Conservation (phyloP, 2,329 filamentous ascomycete genomes). For the Fusarium avenaceum region DNA sequence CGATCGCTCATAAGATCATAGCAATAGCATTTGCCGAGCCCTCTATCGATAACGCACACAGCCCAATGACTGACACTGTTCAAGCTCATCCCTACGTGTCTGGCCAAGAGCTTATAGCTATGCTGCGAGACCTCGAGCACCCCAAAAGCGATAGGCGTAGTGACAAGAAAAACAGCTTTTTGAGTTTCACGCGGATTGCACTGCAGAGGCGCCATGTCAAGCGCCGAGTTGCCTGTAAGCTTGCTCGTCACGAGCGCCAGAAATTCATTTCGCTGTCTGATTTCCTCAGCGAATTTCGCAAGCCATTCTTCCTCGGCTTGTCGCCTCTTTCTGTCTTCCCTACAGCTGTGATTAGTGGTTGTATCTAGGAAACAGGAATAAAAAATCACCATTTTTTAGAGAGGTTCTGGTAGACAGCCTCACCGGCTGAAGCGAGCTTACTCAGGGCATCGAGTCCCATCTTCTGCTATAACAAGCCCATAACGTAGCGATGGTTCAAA, state of each 20-base stretch:
- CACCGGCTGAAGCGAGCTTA: slow-evolving; percentile 27
- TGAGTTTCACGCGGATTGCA: slow-evolving; percentile 36
- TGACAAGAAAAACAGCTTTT: slow-evolving; percentile 45
- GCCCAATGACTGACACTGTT: slow-evolving; percentile 49
- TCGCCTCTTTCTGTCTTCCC: slow-evolving; percentile 29
- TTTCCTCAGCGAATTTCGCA: slow-evolving; percentile 26
- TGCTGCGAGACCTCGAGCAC: slow-evolving; percentile 40
- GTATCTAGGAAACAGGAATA: not conserved
- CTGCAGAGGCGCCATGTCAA: slow-evolving; percentile 40
- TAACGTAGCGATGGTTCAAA: not conserved
- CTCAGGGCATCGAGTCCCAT: slow-evolving; percentile 42
- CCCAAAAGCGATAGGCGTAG: slow-evolving; percentile 44
- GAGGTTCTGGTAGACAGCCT: slow-evolving; percentile 37
- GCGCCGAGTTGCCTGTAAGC: slow-evolving; percentile 38
- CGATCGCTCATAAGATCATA: slow-evolving; percentile 49
- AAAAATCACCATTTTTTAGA: slow-evolving; percentile 38
- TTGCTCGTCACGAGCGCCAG: slow-evolving; percentile 33
- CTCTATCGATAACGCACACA: slow-evolving; percentile 44
- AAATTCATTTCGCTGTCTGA: slow-evolving; percentile 41
- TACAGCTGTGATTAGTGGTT: not conserved
- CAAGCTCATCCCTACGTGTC: slow-evolving; percentile 46
- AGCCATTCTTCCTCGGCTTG: slow-evolving; percentile 17
- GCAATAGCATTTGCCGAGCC: slow-evolving; percentile 39
- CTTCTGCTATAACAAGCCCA: slow-evolving; percentile 20
- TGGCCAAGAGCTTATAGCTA: slow-evolving; percentile 42